A percentile compares a stretch with the other conserved stretches of the same genome.
Evolutionary conservation across 495 filamentous ascomycete genomes (phyloP).

Genomic region (Podospora tetraspora): DNA sequence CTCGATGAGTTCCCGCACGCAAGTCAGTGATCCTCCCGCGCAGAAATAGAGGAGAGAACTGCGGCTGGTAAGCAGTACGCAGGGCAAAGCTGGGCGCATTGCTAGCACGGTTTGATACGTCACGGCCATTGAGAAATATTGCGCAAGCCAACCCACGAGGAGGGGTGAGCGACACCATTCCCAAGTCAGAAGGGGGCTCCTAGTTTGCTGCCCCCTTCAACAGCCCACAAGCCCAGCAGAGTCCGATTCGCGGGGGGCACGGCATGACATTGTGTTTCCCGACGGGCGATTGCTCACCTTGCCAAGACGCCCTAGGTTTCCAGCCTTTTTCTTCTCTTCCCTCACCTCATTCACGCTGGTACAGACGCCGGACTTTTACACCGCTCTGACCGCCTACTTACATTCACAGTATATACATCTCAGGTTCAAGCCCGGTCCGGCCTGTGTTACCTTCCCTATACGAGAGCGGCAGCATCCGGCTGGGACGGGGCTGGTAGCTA

Average conservation of each 20-base stretch:
- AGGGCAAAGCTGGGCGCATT: not conserved
- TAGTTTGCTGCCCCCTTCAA: not conserved
- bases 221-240: not conserved
- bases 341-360: not conserved
- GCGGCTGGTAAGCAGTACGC: not conserved
- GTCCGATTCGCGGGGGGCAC: not conserved
- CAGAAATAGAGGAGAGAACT: not conserved
- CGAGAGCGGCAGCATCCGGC: not conserved
- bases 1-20: not conserved
- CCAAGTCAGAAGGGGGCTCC: not conserved
- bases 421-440: not conserved
- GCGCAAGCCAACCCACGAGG: not conserved
- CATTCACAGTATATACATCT: not conserved
- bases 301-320: not conserved
- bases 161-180: not conserved
- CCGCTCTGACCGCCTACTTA: not conserved
- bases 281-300: not conserved
- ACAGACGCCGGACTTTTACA: not conserved
- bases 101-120: not conserved
- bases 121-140: not conserved
- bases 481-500: not conserved
- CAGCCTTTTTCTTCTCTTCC: not conserved
- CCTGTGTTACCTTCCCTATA: conserved; percentile 9
- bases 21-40: not conserved
- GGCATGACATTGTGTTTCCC: not conserved